Conservation (phyloP, 352 stramenopile genomes). For the Pelagophyceae sp. region DNA sequence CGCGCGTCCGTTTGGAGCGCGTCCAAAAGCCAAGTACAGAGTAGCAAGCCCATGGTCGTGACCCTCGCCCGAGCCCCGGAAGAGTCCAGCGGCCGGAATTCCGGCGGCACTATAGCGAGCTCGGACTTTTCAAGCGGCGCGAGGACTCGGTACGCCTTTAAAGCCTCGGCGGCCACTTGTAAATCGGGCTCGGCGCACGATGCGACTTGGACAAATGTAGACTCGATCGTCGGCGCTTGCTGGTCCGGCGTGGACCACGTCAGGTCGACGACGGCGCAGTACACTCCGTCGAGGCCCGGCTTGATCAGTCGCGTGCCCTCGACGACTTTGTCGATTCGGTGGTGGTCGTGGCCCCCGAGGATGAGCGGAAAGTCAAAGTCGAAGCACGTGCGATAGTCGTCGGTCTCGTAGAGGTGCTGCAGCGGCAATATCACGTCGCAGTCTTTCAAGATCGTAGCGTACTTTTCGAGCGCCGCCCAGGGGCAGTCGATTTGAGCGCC, state of each 20-base stretch:
- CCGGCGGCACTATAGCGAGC: constrained; percentile 27
- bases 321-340: constrained; percentile 33
- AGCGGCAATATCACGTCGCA: constrained; percentile 36
- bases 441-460: constrained; percentile 28
- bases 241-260: constrained; percentile 28
- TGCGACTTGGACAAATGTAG: no score
- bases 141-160: constrained; percentile 32
- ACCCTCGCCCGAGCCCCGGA: constrained; percentile 22
- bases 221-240: no score
- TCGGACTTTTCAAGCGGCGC: constrained; percentile 30
- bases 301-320: constrained; percentile 34
- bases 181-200: no score
- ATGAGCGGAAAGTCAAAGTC: constrained; percentile 38
- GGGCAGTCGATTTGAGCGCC: constrained; percentile 30
- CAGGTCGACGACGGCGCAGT: constrained; percentile 31
- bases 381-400: constrained; percentile 33
- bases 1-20: constrained; percentile 29
- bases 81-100: constrained; percentile 31
- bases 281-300: constrained; percentile 30
- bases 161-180: constrained; percentile 18
- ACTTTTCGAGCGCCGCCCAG: constrained; percentile 30
- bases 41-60: constrained; percentile 30
- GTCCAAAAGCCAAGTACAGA: constrained; percentile 27
- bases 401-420: constrained; percentile 34
- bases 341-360: constrained; percentile 38